Percentiles rank a stretch among this genome's conserved stretches.
Evolutionary conservation across 495 filamentous ascomycete genomes (phyloP).

Genomic region (Aspergillus sclerotioniger): DNA sequence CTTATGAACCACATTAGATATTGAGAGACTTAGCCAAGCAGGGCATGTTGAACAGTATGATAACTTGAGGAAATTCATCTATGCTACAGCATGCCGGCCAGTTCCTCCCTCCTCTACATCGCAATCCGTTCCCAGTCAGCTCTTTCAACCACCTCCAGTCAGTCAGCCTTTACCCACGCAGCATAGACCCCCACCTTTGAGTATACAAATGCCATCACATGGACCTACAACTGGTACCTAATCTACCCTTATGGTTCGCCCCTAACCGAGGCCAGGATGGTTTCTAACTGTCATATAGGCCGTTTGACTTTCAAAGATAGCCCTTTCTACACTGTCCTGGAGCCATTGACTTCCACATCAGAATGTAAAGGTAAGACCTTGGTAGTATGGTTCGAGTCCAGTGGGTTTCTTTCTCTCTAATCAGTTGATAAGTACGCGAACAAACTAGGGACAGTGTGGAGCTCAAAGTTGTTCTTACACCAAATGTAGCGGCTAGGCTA

Average conservation of each 20-base stretch:
- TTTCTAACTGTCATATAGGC: conserved; percentile 30
- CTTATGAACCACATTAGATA: conserved; percentile 22
- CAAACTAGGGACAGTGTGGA: conserved; percentile 52
- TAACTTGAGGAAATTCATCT: conserved; percentile 31
- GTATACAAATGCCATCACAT: conserved; percentile 31
- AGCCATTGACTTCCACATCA: conserved; percentile 57
- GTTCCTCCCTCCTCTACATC: conserved; percentile 27
- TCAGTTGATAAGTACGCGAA: conserved; percentile 45
- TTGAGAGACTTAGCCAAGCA: conserved; percentile 36
- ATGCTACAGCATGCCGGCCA: conserved; percentile 26
- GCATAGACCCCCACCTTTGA: conserved; percentile 27
- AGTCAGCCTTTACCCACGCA: conserved; percentile 26
- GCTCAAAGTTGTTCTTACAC: conserved; percentile 50
- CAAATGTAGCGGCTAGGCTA: conserved; percentile 48
- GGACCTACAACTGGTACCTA: conserved; percentile 34
- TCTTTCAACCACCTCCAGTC: conserved; percentile 27
- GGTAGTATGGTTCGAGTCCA: background rate
- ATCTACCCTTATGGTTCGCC: conserved; percentile 10
- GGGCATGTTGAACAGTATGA: conserved; percentile 36
- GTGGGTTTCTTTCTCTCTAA: conserved; percentile 13
- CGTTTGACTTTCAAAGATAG: conserved; percentile 65
- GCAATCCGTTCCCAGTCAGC: conserved; percentile 24
- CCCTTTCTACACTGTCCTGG: conserved; percentile 68
- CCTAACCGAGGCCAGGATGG: background rate
- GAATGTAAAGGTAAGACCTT: conserved; percentile 63